Evolutionary conservation across 2,329 filamentous ascomycete species (phyloP).

Genomic region (Pseudogymnoascus sp.): DNA sequence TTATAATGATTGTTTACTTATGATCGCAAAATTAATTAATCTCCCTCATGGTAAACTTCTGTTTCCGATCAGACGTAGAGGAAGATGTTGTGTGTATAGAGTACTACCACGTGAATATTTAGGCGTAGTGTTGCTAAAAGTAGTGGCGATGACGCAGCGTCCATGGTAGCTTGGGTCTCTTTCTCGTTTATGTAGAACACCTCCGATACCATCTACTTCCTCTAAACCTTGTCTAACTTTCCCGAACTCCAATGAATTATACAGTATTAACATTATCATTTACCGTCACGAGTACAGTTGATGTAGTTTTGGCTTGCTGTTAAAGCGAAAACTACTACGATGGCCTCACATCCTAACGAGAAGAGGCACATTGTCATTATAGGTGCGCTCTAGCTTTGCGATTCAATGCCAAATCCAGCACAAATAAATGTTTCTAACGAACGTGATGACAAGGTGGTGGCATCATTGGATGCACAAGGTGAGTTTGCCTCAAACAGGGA

Average conservation of each 20-base stretch:
- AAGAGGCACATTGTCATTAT: slow-evolving; percentile 28
- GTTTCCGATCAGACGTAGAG: no score
- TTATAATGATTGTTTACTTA: not conserved
- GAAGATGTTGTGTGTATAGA: no score
- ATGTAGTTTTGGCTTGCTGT: not conserved
- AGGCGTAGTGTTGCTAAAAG: not conserved
- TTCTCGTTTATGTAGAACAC: not conserved
- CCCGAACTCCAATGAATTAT: not conserved
- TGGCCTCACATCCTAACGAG: not conserved
- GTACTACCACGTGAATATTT: no score
- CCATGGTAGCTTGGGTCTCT: not conserved
- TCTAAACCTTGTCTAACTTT: not conserved
- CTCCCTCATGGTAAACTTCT: no score
- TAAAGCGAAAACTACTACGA: not conserved
- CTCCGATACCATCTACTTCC: not conserved
- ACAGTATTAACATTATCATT: not conserved
- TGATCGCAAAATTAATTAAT: no score
- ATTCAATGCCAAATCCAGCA: not conserved
- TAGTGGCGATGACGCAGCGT: not conserved
- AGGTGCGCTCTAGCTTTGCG: slow-evolving; percentile 19
- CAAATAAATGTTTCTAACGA: not conserved
- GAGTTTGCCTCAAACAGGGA: not conserved
- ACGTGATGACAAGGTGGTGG: slow-evolving; percentile 51
- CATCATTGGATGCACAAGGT: slow-evolving; percentile 67
- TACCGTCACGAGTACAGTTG: not conserved